Conservation (phyloP, 2,329 filamentous ascomycete species). For the Tolypocladium endophyticum region DNA sequence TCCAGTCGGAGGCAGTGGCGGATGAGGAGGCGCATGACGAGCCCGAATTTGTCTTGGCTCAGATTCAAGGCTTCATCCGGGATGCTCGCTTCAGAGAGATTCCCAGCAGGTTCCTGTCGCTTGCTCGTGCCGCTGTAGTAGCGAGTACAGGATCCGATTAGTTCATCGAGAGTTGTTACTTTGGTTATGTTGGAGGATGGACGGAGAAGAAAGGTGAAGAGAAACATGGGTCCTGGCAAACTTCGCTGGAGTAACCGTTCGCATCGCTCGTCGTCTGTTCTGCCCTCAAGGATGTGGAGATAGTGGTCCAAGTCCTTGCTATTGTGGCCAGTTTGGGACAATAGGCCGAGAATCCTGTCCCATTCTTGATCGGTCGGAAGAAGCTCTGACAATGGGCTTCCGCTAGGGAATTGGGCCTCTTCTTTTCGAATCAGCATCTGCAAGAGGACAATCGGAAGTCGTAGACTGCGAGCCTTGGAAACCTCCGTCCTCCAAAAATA, state of each 20-base stretch:
- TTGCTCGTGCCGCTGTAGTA: conserved; percentile 4
- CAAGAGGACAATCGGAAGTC: conserved; percentile 19
- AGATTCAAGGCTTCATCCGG: conserved; percentile 5
- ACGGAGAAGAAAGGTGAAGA: conserved; percentile 20
- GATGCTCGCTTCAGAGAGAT: no score
- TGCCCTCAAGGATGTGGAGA: conserved; percentile 16
- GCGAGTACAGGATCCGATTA: conserved; percentile 15
- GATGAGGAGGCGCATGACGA: conserved; percentile 14
- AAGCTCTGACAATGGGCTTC: conserved; percentile 10
- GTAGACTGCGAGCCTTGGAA: conserved; percentile 14
- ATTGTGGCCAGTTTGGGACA: conserved; percentile 10
- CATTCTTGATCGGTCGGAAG: conserved; percentile 15
- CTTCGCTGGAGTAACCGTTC: conserved; percentile 16
- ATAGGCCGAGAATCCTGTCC: conserved; percentile 9
- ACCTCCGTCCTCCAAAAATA: conserved; percentile 8
- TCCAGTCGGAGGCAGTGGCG: conserved; percentile 21
- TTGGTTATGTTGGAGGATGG: conserved; percentile 12
- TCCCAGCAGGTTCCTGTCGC: not conserved
- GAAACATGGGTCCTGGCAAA: conserved; percentile 14
- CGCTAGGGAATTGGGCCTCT: conserved; percentile 5
- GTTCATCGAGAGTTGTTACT: conserved; percentile 10
- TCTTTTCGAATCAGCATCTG: conserved; percentile 18
- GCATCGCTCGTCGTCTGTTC: conserved; percentile 20
- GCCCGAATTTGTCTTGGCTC: conserved; percentile 11
- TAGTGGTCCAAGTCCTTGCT: conserved; percentile 13